A percentile compares a stretch with the other conserved stretches of the same genome.
Conservation (phyloP, 768 basidiomycete species). For the Leucosporidium yakuticum region DNA sequence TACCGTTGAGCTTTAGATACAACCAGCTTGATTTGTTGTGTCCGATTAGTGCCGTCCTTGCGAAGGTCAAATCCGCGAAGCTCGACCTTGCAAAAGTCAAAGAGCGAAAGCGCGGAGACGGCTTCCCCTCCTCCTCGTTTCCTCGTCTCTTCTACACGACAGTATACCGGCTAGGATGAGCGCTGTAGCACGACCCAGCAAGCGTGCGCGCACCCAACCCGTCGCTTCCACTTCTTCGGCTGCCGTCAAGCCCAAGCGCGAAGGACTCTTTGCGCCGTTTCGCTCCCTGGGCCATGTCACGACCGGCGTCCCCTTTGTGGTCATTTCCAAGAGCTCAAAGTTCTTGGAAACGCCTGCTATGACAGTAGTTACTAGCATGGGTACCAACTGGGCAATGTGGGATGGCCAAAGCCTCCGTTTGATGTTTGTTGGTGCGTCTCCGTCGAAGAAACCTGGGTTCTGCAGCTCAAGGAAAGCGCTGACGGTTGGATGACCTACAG, state of each 20-base stretch:
- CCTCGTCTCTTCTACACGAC: no score
- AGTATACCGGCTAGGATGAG: neutral
- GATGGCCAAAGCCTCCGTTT: constrained; percentile 88
- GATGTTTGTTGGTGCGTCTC: constrained; percentile 79
- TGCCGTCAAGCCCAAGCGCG: neutral
- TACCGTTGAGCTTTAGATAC: no score
- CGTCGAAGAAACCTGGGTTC: neutral
- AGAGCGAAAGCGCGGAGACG: no score
- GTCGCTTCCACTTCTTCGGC: neutral
- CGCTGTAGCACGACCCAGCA: neutral
- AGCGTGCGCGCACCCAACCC: constrained; percentile 6
- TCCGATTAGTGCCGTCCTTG: no score
- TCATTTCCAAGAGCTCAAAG: constrained; percentile 78
- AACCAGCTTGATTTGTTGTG: no score
- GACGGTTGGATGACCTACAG: constrained; percentile 46
- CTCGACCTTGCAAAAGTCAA: no score
- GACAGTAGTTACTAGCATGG: constrained; percentile 78
- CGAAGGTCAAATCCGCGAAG: no score
- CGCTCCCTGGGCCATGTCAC: constrained; percentile 91
- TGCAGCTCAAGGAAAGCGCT: neutral
- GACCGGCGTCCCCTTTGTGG: constrained; percentile 77
- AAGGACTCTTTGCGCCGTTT: constrained; percentile 76
- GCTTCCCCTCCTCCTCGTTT: no score
- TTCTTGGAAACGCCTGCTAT: constrained; percentile 75
- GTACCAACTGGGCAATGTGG: constrained; percentile 90